phyloP scores from a whole-genome alignment of 139 green algal species.

The Spirogloea muscicola region DNA sequence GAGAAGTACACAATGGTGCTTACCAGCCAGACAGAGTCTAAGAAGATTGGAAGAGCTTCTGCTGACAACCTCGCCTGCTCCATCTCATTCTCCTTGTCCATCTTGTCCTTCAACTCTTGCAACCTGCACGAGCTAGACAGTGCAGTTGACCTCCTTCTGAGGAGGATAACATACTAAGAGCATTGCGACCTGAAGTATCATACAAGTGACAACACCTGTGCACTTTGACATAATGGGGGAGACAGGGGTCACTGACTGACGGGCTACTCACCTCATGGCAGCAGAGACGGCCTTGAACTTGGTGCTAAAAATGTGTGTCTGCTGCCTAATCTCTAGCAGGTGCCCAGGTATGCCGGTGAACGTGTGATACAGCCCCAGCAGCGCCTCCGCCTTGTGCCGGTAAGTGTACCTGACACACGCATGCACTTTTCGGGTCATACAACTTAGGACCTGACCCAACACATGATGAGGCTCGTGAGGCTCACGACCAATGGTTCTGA shows the following conservation, averaged over 20 bases:
- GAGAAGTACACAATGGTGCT: no score
- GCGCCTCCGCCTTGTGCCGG: conserved; percentile 29
- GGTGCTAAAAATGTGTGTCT: conserved; percentile 23
- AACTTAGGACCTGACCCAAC: no score
- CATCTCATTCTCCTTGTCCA: conserved; percentile 3
- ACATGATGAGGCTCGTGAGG: no score
- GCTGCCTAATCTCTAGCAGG: conserved; percentile 10
- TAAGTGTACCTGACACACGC: conserved; percentile 40
- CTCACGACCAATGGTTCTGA: no score
- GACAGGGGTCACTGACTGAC: neutral
- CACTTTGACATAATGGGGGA: neutral
- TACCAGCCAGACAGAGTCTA: conserved; percentile 36
- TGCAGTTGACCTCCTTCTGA: neutral
- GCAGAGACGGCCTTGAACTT: conserved; percentile 16
- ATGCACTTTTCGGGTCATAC: no score
- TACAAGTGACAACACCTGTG: neutral
- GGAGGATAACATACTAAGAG: neutral
- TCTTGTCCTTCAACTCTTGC: conserved; percentile 30
- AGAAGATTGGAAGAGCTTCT: conserved; percentile 10
- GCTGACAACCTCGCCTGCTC: neutral
- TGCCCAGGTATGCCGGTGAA: conserved; percentile 17
- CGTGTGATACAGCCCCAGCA: conserved; percentile 35
- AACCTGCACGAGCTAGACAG: neutral
- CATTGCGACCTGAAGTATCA: neutral
- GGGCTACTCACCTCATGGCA: conserved; percentile 14